Base-by-base conservation (phyloP, 768 basidiomycete species). In the Favolaschia claudopus region DNA sequence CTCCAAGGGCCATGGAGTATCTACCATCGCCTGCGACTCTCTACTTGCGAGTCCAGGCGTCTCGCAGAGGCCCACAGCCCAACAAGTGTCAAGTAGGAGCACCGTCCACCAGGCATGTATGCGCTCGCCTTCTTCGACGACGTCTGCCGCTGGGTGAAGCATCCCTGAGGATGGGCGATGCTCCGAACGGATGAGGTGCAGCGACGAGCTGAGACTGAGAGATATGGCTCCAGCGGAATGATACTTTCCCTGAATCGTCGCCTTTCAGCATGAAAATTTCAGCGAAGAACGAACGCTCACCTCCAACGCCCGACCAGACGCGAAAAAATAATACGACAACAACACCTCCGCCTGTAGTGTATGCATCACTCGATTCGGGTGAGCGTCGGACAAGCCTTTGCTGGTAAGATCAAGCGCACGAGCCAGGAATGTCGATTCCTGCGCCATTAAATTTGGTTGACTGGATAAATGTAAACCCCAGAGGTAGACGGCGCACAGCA, bases 281-380 rank as follows among this genome's bases (percentile, higher is more conserved):
- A n/a, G n/a, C n/a, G n/a, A n/a, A n/a, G n/a, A n/a, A n/a, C n/a
- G n/a, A n/a, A n/a, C n/a, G n/a, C n/a, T n/a, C n/a, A n/a, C 79
- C 58, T 80, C 87, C 8, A 86, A 70, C 15, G 77, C 67, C 20
- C 85, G 75, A 22, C 81, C 84, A 22, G 76, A 72, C 15, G 77
- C 73, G 58, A 86, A 83, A 68, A 88, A 84, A 63, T 84, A 88
- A 51, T 77, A 77, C 2, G 83, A 71, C 20, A 89, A 75, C 20
- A 90, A 74, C 4, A 88, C 74, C 55, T 88, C 82, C 1, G 82
- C 75, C 61, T 86, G 85, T 14, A 86, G 73, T 1, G 80, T 72
- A 29, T 84, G 77, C 36, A 86, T 65, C 17, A 82, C 72, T 62
- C 68, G 67, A 2, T 76, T 63, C 28, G 79, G 77, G 31, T 85